Percentiles rank a stretch among this genome's conserved stretches.
phyloP scores from a whole-genome alignment of 1,284 basidiomycete genomes.

The Leccinum pachyderme region DNA sequence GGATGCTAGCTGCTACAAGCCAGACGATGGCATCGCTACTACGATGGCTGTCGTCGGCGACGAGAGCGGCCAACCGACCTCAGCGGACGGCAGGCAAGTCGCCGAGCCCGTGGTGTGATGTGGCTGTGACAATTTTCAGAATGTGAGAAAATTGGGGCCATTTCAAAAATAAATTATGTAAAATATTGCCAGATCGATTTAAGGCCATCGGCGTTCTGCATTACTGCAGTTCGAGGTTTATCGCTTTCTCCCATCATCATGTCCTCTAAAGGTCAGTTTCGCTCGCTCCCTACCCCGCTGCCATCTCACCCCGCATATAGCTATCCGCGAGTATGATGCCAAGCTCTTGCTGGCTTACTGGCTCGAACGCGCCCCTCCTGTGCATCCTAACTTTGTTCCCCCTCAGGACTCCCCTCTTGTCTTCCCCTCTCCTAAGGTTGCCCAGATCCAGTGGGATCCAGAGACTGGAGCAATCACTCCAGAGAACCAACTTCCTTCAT shows the following conservation, averaged over 20 bases:
- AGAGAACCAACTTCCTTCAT: conserved; percentile 70
- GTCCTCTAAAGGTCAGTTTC: conserved; percentile 49
- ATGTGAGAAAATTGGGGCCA: conserved; percentile 32
- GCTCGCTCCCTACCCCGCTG: background rate
- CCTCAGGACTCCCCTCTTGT: conserved; percentile 57
- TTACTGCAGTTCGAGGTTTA: background rate
- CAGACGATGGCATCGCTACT: background rate
- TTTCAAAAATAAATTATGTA: conserved; percentile 23
- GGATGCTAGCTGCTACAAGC: background rate
- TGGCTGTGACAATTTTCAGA: conserved; percentile 30
- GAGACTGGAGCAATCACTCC: conserved; percentile 80
- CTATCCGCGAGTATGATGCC: conserved; percentile 93
- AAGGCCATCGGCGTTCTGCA: conserved; percentile 9
- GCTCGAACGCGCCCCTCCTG: conserved; percentile 81
- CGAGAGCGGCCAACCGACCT: background rate
- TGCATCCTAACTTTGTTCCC: conserved; percentile 40
- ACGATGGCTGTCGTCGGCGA: background rate
- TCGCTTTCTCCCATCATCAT: conserved; percentile 38
- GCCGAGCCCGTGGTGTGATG: conserved; percentile 8
- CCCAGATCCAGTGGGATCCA: conserved; percentile 87
- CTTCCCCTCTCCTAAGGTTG: conserved; percentile 70
- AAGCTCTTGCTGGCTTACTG: conserved; percentile 94
- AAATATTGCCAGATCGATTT: conserved; percentile 17
- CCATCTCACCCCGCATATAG: conserved; percentile 38
- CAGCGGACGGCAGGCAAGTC: background rate